These are phyloP conservation scores for Striga asiatica DNA, from an alignment of 257 asterid species.

Conservation along the genomic window DNA sequence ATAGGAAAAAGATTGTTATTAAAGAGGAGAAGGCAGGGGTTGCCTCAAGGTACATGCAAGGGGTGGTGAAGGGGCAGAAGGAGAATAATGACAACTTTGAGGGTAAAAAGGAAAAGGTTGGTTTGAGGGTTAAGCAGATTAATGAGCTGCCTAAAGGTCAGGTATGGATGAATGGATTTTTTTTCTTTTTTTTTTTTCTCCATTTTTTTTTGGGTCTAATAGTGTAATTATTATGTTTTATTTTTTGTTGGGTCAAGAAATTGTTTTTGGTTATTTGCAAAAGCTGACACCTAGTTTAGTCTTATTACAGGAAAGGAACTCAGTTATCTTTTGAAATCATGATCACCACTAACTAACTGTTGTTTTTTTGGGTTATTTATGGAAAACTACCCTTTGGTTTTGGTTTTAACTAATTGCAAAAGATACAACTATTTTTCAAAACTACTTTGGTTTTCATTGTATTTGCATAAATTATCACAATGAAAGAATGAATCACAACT, in stretches of 20 bases:
- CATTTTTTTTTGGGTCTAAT: background rate
- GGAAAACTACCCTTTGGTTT: background rate
- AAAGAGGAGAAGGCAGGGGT: conserved; percentile 72
- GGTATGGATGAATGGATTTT: conserved; percentile 37
- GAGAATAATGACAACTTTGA: conserved; percentile 26
- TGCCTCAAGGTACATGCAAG: conserved; percentile 75
- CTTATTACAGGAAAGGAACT: no score
- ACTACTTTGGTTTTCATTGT: no score
- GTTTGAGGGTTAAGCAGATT: conserved; percentile 33
- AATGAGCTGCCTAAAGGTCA: conserved; percentile 45
- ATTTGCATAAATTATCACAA: no score
- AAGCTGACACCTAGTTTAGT: background rate
- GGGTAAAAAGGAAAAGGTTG: conserved; percentile 22
- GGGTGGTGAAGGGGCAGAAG: conserved; percentile 32
- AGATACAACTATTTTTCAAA: no score
- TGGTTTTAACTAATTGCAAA: background rate
- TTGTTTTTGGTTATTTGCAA: background rate
- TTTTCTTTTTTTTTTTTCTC: background rate
- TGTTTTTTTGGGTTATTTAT: no score
- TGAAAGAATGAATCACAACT: no score
- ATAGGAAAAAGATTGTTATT: conserved; percentile 52
- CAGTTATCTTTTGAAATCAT: no score
- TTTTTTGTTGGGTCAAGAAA: background rate
- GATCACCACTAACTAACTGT: no score
- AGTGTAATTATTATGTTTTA: background rate